Conservation (phyloP, 495 filamentous ascomycete species). For the Bryoglossum gracile region DNA sequence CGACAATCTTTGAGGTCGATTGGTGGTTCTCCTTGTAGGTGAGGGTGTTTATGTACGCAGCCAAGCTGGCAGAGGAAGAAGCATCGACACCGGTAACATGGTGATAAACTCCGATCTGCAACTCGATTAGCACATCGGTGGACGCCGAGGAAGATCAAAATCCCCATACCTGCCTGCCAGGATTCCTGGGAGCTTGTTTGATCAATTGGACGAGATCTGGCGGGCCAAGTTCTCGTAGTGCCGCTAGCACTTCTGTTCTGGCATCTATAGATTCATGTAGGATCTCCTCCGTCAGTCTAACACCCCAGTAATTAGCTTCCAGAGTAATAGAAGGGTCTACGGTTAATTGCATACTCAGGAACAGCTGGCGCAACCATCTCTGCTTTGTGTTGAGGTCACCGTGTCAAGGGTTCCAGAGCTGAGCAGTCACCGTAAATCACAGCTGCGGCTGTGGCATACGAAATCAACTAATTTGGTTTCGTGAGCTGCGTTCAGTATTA, state of each 20-base stretch:
- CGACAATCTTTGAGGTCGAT: slow-evolving; percentile 76
- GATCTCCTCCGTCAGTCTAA: slow-evolving; percentile 84
- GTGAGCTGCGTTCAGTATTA: no score
- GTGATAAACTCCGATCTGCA: slow-evolving; percentile 85
- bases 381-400: not conserved
- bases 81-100: slow-evolving; percentile 98
- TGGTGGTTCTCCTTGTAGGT: slow-evolving; percentile 79
- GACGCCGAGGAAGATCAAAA: no score
- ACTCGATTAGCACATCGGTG: slow-evolving; percentile 1
- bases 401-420: not conserved
- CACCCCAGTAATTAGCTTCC: not conserved
- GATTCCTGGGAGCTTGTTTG: slow-evolving; percentile 67
- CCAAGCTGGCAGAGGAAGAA: slow-evolving; percentile 91
- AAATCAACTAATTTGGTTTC: no score
- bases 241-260: slow-evolving; percentile 76
- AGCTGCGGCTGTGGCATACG: slow-evolving; percentile 6
- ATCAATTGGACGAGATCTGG: slow-evolving; percentile 93
- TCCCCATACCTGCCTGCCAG: slow-evolving; percentile 56
- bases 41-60: slow-evolving; percentile 96
- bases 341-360: slow-evolving; percentile 56
- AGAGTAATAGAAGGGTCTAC: not conserved
- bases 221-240: slow-evolving; percentile 85
- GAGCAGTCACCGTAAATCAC: not conserved
- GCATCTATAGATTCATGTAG: slow-evolving; percentile 82
- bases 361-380: slow-evolving; percentile 82